phyloP scores from a whole-genome alignment of 2,329 filamentous ascomycete genomes.

The Nectriaceae sp. region DNA sequence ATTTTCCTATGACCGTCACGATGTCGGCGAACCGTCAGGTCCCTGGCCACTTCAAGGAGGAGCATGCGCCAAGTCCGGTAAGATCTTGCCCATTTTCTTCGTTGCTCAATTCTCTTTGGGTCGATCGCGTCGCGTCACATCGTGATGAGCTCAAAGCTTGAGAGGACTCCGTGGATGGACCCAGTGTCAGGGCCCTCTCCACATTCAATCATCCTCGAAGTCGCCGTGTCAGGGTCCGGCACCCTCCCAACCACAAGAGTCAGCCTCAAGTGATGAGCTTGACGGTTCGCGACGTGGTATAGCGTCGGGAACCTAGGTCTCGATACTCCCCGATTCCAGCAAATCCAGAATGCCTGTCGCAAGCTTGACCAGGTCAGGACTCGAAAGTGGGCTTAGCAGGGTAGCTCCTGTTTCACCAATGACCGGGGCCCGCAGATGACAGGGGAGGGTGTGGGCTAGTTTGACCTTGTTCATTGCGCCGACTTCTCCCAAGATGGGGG shows the following conservation, averaged over 20 bases:
- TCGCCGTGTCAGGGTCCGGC: no score
- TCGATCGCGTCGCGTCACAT: background rate
- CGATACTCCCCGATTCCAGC: constrained; percentile 10
- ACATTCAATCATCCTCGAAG: no score
- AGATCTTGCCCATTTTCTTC: constrained; percentile 16
- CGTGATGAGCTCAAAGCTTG: background rate
- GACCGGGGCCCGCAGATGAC: constrained; percentile 39
- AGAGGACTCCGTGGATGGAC: background rate
- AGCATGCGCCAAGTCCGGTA: constrained; percentile 30
- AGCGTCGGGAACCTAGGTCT: constrained; percentile 20
- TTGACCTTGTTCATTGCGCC: constrained; percentile 20
- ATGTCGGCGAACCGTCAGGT: constrained; percentile 34
- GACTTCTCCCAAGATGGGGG: constrained; percentile 17
- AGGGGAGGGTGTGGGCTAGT: constrained; percentile 27
- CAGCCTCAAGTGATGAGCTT: constrained; percentile 28
- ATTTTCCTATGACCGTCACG: constrained; percentile 26
- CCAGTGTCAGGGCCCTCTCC: no score
- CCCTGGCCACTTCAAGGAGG: constrained; percentile 33
- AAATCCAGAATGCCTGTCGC: constrained; percentile 37
- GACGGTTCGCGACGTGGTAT: constrained; percentile 14
- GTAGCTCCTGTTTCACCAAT: constrained; percentile 55
- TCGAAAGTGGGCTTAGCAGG: constrained; percentile 49
- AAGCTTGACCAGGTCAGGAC: constrained; percentile 47
- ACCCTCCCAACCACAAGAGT: constrained; percentile 9
- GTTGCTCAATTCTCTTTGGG: background rate